Evolutionary conservation across 805 yeast species (phyloP), one percentile per base, ranked within the genome.

Genomic region (Candida silvicultrix): DNA sequence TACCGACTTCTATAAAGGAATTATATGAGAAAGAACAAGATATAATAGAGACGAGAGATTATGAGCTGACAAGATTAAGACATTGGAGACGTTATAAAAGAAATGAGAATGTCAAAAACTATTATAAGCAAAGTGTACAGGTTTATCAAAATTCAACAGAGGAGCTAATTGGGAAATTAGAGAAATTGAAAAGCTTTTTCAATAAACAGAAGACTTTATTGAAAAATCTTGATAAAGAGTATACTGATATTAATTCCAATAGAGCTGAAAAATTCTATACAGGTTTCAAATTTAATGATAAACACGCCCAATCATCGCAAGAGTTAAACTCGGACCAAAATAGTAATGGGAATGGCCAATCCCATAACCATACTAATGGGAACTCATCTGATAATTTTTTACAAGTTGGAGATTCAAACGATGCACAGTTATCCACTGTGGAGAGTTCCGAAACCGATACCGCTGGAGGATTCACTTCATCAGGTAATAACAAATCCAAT

Each of bases 31-130:
- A 25, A 3, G 57, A 54, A 19, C 55, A 55, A 28, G 73, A 69
- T 49, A 41, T 67, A 35, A 47, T 48, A 4, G 74, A 70, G 41
- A 44, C 44, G 35, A 52, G 66, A 40, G 73, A 68, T 45, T 61
- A 49, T 42, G 67, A 64, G 40, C 31, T 68, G 7, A 41, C 59
- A 10, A 50, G 65, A 25, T 48, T 61, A 18, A 56, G 60, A 38
- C 40, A 53, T 2, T 49, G 49, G 54, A 50, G 58, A 37, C 47
- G 57, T 5, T 66, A 59, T 44, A 50, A 50, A 34, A 54, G 57
- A 28, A 53, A 60, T 31, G 57, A 59, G 34, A 55, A 58, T 9
- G 28, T 59, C 31, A 52, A 51, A 14, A 46, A 48, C 6, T 67
- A 54, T 44, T 50, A 61, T 16, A 48, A 55, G 8, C 64, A 60